phyloP scores from a whole-genome alignment of 345 rosid genomes.

The Alliaria petiolata region DNA sequence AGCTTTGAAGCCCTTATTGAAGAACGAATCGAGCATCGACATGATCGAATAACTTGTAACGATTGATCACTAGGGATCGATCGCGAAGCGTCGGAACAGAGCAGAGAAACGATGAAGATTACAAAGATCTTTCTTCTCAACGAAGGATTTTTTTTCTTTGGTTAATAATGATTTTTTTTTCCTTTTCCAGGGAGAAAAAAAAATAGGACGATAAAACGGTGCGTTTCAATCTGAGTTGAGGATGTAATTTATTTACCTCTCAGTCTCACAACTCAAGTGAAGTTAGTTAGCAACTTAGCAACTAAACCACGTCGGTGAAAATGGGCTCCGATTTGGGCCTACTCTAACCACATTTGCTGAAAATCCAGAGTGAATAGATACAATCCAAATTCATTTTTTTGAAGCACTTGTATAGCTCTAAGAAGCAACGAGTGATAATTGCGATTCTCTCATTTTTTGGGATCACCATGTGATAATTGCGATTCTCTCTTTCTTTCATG shows the following conservation, averaged over 20 bases:
- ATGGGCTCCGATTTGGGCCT: constrained; percentile 6
- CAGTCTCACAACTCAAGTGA: not conserved
- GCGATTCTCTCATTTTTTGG: too few species aligned
- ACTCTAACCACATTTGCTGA: not conserved
- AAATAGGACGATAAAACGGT: not conserved
- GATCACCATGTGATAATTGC: too few species aligned
- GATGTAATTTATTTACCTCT: not conserved
- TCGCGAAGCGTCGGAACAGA: not conserved
- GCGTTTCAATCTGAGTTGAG: not conserved
- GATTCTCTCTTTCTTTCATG: too few species aligned
- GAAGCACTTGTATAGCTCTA: too few species aligned
- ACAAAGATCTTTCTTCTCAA: constrained; percentile 19
- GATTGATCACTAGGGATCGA: constrained; percentile 4
- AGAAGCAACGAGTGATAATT: too few species aligned
- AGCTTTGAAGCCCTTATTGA: constrained; percentile 88
- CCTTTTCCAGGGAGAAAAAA: not conserved
- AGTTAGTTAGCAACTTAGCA: constrained; percentile 18
- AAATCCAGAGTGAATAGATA: too few species aligned
- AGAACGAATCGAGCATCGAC: constrained; percentile 90
- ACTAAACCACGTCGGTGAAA: constrained; percentile 20
- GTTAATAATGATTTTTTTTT: not conserved
- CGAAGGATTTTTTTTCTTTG: constrained; percentile 12
- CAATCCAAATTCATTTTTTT: too few species aligned
- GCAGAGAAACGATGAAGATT: not conserved
- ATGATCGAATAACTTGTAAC: constrained; percentile 20